These are phyloP conservation scores for Cryptosporidium meleagridis DNA, from an alignment of 169 alveolate genomes.

Conservation along the genomic window DNA sequence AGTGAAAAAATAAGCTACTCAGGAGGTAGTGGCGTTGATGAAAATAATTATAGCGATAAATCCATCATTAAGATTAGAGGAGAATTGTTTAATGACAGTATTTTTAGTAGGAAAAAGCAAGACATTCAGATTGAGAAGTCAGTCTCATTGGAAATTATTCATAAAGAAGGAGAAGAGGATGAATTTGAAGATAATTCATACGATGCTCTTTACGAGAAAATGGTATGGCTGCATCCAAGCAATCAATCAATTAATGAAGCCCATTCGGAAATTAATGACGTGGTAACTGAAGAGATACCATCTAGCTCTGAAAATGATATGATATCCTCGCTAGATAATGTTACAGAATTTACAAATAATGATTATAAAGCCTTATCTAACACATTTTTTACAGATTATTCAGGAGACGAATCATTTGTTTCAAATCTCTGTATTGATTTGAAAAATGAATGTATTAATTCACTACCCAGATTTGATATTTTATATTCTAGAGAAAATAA, in stretches of 20 bases:
- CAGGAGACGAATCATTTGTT: slow-evolving; percentile 6
- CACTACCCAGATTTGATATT: slow-evolving; percentile 49
- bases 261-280: background rate
- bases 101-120: slow-evolving; percentile 34
- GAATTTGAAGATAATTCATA: slow-evolving; percentile 29
- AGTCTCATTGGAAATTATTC: slow-evolving; percentile 38
- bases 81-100: slow-evolving; percentile 22
- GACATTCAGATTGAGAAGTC: slow-evolving; percentile 61
- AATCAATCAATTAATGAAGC: background rate
- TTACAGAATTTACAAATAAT: background rate
- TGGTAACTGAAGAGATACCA: background rate
- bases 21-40: background rate
- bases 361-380: background rate
- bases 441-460: slow-evolving; percentile 24
- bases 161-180: slow-evolving; percentile 14
- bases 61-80: slow-evolving; percentile 37
- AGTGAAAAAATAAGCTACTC: slow-evolving; percentile 58
- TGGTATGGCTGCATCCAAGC: slow-evolving; percentile 38
- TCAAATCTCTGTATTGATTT: slow-evolving; percentile 22
- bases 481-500: slow-evolving; percentile 27
- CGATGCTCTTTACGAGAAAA: slow-evolving; percentile 34
- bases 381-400: background rate
- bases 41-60: background rate
- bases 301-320: background rate
- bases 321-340: background rate